Evolutionary conservation across 2,329 filamentous ascomycete species (phyloP).

Genomic region (Penicillium janthinellum): DNA sequence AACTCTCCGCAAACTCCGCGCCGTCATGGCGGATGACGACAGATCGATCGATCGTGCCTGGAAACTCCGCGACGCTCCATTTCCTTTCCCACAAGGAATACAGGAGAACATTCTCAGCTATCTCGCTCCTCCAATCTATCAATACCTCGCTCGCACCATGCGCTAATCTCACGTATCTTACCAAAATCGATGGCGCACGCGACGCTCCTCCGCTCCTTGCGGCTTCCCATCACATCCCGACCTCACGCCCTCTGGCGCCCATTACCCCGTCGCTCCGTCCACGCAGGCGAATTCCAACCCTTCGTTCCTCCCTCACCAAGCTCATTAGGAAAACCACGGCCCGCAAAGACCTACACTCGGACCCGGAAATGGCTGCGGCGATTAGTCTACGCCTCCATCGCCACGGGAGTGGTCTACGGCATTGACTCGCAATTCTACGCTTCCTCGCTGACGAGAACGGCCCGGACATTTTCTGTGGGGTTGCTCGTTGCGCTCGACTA

Average conservation of each 20-base stretch:
- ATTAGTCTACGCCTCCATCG: constrained; percentile 62
- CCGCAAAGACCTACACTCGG: constrained; percentile 70
- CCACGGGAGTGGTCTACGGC: constrained; percentile 65
- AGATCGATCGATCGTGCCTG: constrained; percentile 7
- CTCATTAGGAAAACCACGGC: constrained; percentile 71
- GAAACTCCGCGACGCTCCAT: constrained; percentile 13
- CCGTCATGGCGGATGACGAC: constrained; percentile 22
- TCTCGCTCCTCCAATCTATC: background rate
- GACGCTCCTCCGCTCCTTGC: constrained; percentile 24
- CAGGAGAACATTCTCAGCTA: background rate
- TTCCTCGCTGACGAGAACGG: constrained; percentile 73
- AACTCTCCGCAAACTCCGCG: constrained; percentile 4
- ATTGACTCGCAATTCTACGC: constrained; percentile 77
- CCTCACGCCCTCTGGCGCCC: constrained; percentile 12
- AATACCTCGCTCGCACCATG: constrained; percentile 12
- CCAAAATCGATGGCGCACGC: constrained; percentile 21
- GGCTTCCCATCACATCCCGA: constrained; percentile 13
- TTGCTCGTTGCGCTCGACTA: constrained; percentile 86
- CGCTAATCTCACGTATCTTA: constrained; percentile 11
- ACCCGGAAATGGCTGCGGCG: constrained; percentile 77
- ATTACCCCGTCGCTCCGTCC: constrained; percentile 29
- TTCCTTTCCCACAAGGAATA: background rate
- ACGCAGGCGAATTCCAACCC: constrained; percentile 58
- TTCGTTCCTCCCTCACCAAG: constrained; percentile 76
- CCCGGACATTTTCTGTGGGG: constrained; percentile 79